Percentiles rank a stretch among this genome's conserved stretches.
Evolutionary conservation across 495 filamentous ascomycete species (phyloP).

Genomic region (Margaritispora aquatica): DNA sequence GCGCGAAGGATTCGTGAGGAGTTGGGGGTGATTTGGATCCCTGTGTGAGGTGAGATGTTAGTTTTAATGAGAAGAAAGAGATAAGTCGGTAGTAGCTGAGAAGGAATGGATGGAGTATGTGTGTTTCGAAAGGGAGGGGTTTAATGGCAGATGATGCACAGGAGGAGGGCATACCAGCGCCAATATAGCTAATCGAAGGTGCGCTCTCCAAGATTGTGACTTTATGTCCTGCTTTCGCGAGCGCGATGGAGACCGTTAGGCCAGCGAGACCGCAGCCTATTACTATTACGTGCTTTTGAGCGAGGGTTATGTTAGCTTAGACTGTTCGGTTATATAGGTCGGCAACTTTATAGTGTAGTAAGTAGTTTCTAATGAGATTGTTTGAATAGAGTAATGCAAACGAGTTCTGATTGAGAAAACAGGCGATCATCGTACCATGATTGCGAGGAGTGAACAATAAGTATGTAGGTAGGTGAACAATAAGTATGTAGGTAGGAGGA

Average conservation of each 20-base stretch:
- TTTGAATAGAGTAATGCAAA: too few relatives aligned
- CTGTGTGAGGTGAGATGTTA: conserved; percentile 21
- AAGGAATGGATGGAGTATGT: neutral
- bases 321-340: neutral
- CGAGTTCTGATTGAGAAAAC: too few relatives aligned
- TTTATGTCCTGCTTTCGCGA: conserved; percentile 50
- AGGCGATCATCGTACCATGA: too few relatives aligned
- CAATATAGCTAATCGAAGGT: conserved; percentile 21
- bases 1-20: conserved; percentile 40
- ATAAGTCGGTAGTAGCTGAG: neutral
- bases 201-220: conserved; percentile 59
- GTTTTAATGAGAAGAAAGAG: neutral
- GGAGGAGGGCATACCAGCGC: conserved; percentile 9
- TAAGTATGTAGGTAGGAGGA: too few relatives aligned
- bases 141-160: neutral
- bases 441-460: too few relatives aligned
- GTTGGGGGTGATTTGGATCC: conserved; percentile 55
- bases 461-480: too few relatives aligned
- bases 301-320: neutral
- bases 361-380: neutral
- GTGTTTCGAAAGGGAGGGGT: neutral
- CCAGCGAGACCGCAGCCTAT: conserved; percentile 63
- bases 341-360: neutral
- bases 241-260: conserved; percentile 56
- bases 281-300: conserved; percentile 41